phyloP scores from a whole-genome alignment of 2,329 filamentous ascomycete genomes.

The Neofusicoccum kwambonambiense region DNA sequence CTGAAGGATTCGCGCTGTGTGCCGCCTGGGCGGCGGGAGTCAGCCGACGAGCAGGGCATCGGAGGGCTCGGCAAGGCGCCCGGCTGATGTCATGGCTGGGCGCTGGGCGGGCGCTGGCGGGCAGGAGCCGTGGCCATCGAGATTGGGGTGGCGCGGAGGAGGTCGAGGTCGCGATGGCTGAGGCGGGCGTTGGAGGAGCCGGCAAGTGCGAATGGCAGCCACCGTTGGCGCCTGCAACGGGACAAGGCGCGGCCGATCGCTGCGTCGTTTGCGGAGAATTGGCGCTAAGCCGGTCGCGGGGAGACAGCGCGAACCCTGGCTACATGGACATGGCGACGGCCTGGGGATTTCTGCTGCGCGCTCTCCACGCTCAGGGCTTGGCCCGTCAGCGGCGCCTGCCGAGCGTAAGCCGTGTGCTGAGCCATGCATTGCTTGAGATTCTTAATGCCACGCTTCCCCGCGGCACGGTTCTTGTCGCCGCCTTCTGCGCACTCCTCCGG shows the following conservation, averaged over 20 bases:
- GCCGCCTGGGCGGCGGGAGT: conserved; percentile 5
- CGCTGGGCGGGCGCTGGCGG: neutral
- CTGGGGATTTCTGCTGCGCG: neutral
- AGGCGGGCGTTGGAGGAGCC: no score
- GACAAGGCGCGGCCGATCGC: conserved; percentile 1
- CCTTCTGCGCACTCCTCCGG: neutral
- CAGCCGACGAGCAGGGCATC: neutral
- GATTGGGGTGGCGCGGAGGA: neutral
- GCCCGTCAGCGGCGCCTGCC: conserved; percentile 17
- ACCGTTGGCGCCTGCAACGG: neutral
- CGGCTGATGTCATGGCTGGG: conserved; percentile 7
- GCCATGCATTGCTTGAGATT: conserved; percentile 16
- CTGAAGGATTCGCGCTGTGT: conserved; percentile 10
- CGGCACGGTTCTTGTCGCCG: neutral
- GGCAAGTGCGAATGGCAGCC: neutral
- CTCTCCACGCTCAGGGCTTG: conserved; percentile 4
- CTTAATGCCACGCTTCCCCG: conserved; percentile 13
- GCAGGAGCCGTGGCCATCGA: neutral
- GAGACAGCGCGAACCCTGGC: conserved; percentile 4
- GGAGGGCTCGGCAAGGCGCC: neutral
- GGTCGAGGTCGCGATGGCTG: neutral
- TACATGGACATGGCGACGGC: neutral
- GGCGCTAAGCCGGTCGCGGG: conserved; percentile 7
- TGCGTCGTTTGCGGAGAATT: conserved; percentile 6
- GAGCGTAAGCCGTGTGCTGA: conserved; percentile 11